These are phyloP conservation scores for Ophiostoma quercus DNA, from an alignment of 2,329 filamentous ascomycete species.

Conservation along the genomic window DNA sequence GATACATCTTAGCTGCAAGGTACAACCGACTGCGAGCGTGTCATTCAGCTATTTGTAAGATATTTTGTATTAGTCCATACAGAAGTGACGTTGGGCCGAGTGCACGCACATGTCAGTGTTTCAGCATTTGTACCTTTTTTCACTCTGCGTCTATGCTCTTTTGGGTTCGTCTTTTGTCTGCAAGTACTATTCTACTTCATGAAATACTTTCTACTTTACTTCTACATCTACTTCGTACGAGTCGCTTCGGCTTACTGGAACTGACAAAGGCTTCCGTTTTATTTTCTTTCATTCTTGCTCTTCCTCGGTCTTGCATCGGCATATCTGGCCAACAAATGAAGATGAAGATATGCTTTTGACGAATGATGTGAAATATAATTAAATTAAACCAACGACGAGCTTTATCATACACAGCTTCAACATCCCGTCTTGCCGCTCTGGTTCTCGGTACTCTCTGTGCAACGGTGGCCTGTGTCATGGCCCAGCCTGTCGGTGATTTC, in stretches of 20 bases:
- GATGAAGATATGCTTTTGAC: no score
- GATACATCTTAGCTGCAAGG: neutral
- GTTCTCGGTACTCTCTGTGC: conserved; percentile 4
- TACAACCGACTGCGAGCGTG: conserved; percentile 9
- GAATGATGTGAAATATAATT: neutral
- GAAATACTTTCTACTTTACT: neutral
- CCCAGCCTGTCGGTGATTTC: conserved; percentile 4
- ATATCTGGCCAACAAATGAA: neutral
- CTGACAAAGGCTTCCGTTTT: neutral
- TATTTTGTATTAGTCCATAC: neutral
- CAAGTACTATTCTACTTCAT: neutral
- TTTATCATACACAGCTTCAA: neutral
- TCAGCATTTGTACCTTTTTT: neutral
- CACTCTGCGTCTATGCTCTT: neutral
- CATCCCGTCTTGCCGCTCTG: conserved; percentile 4
- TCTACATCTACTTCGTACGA: neutral
- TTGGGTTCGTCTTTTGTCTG: no score
- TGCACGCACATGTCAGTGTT: conserved; percentile 1
- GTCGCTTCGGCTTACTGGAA: neutral
- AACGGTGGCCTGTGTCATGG: neutral
- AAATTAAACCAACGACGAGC: no score
- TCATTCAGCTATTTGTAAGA: neutral
- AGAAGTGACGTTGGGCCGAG: neutral
- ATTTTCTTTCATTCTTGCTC: neutral
- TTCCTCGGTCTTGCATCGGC: conserved; percentile 5